Percentiles rank a stretch among this genome's conserved stretches.
These are phyloP conservation scores for Pigoraptor vietnamica DNA, from an alignment of 78 protist genomes.

Conservation along the genomic window DNA sequence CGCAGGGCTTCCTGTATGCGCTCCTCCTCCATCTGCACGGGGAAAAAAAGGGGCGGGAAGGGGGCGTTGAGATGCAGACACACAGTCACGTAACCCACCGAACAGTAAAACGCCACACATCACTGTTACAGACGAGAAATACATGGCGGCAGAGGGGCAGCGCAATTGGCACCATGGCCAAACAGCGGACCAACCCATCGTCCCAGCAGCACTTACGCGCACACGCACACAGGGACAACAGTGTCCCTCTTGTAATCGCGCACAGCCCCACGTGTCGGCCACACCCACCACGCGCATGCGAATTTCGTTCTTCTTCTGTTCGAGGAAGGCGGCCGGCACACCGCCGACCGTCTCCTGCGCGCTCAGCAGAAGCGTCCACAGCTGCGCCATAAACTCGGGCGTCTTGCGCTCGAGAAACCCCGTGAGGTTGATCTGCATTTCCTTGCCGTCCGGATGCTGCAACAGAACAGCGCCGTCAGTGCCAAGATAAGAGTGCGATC, in stretches of 20 bases:
- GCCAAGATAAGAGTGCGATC: not conserved
- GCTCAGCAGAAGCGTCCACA: slow-evolving; percentile 58
- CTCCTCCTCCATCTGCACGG: not conserved
- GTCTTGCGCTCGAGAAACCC: slow-evolving; percentile 68
- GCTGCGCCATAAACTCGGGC: slow-evolving; percentile 51
- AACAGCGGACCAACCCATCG: no score
- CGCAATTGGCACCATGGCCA: no score
- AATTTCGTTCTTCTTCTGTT: slow-evolving; percentile 32
- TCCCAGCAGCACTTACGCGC: no score
- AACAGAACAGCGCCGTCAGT: not conserved
- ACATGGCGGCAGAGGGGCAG: no score
- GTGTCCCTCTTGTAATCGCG: no score
- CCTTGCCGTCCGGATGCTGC: slow-evolving; percentile 40
- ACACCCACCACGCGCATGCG: not conserved
- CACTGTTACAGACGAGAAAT: no score
- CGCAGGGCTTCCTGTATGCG: not conserved
- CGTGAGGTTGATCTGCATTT: slow-evolving; percentile 66
- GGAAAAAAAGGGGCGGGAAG: not conserved
- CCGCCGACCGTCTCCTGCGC: slow-evolving; percentile 53
- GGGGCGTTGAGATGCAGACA: no score
- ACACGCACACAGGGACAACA: no score
- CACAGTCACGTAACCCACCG: no score
- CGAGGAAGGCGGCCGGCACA: slow-evolving; percentile 54
- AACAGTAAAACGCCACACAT: no score
- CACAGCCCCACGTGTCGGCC: not conserved